Conservation (phyloP, 2,329 filamentous ascomycete genomes). For the Aspergillus udagawae region DNA sequence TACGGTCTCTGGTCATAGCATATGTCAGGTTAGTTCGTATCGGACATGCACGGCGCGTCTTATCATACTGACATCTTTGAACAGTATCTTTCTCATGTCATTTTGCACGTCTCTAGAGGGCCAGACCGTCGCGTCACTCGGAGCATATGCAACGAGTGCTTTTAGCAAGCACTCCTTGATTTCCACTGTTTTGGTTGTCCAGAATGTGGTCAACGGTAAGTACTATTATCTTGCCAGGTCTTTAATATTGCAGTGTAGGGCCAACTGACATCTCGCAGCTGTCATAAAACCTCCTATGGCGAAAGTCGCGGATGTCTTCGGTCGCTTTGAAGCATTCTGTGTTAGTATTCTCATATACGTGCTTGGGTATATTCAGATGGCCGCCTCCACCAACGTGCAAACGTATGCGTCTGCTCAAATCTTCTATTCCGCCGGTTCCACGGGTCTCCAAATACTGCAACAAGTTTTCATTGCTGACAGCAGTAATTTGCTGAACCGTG, state of each 20-base stretch:
- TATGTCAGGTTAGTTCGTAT: constrained; percentile 43
- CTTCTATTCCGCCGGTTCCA: constrained; percentile 61
- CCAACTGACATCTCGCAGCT: constrained; percentile 38
- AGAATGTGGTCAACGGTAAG: constrained; percentile 60
- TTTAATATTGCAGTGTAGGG: neutral
- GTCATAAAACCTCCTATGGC: constrained; percentile 63
- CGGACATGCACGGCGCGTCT: constrained; percentile 3
- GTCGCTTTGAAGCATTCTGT: constrained; percentile 60
- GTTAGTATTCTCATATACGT: constrained; percentile 51
- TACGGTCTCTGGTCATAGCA: constrained; percentile 44
- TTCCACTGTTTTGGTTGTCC: constrained; percentile 61
- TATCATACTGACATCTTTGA: constrained; percentile 18
- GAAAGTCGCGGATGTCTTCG: constrained; percentile 65
- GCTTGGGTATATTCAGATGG: constrained; percentile 62
- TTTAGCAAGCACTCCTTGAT: constrained; percentile 63
- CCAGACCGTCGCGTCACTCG: constrained; percentile 59
- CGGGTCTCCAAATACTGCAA: constrained; percentile 58
- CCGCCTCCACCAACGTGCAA: constrained; percentile 55
- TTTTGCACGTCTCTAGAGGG: constrained; percentile 64
- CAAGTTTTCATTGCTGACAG: constrained; percentile 66
- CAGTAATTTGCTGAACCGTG: constrained; percentile 60
- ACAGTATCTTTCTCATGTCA: constrained; percentile 57
- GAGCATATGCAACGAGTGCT: constrained; percentile 62
- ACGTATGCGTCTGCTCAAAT: constrained; percentile 55
- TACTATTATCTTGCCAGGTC: constrained; percentile 23